Percentiles rank a stretch among this genome's conserved stretches.
These are phyloP conservation scores for Tagetes patula DNA, from an alignment of 129 eudicot species.

Conservation along the genomic window DNA sequence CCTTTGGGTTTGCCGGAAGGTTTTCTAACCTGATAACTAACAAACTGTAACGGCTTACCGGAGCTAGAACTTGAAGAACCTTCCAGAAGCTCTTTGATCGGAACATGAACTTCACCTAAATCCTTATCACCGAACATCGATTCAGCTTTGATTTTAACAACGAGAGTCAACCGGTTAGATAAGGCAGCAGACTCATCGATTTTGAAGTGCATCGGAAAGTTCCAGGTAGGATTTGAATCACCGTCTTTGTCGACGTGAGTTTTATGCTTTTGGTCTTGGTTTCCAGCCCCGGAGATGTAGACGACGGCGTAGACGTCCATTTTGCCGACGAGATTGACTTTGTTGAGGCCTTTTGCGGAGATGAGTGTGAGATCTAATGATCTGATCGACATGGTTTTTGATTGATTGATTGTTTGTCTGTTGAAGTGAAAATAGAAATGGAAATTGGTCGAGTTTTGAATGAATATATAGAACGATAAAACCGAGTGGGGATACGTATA, in stretches of 20 bases:
- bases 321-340: conserved; percentile 61
- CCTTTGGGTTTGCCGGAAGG: conserved; percentile 70
- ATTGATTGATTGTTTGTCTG: background rate
- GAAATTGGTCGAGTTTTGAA: too few relatives aligned
- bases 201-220: conserved; percentile 46
- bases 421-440: too few relatives aligned
- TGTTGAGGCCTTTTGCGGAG: conserved; percentile 64
- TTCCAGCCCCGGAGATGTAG: conserved; percentile 47
- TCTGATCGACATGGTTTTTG: conserved; percentile 23
- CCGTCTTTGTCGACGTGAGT: conserved; percentile 59
- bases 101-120: conserved; percentile 53
- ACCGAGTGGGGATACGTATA: too few relatives aligned
- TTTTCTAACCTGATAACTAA: conserved; percentile 70
- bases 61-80: conserved; percentile 4
- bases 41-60: conserved; percentile 40
- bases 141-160: conserved; percentile 50
- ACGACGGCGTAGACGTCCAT: conserved; percentile 75
- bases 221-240: conserved; percentile 63
- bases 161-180: conserved; percentile 39
- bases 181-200: conserved; percentile 47
- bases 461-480: too few relatives aligned
- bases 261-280: conserved; percentile 44
- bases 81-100: conserved; percentile 17
- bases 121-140: conserved; percentile 67
- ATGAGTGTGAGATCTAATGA: conserved; percentile 48